These are phyloP conservation scores for Candida maesae DNA, from an alignment of 805 yeast genomes.

Conservation along the genomic window DNA sequence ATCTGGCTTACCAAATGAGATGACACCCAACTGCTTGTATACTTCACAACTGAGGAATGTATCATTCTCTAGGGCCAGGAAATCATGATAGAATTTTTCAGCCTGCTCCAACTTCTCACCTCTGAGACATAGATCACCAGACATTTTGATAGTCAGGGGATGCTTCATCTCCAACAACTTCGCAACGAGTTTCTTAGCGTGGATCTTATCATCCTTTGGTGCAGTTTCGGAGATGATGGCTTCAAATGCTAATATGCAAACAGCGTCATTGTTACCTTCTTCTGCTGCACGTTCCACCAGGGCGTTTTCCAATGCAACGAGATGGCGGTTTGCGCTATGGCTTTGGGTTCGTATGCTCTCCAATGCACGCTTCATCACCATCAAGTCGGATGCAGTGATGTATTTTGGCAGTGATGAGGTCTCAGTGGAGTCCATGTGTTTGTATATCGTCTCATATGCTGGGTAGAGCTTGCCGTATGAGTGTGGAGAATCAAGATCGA, in stretches of 20 bases:
- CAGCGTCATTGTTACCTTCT: constrained; percentile 76
- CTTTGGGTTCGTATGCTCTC: constrained; percentile 58
- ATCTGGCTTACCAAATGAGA: constrained; percentile 53
- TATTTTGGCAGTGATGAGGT: constrained; percentile 37
- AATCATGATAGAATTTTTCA: constrained; percentile 52
- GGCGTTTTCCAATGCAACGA: constrained; percentile 62
- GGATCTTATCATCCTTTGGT: constrained; percentile 48
- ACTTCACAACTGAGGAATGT: constrained; percentile 69
- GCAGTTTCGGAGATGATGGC: constrained; percentile 42
- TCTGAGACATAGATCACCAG: constrained; percentile 70
- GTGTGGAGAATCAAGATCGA: constrained; percentile 61
- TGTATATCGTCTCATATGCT: constrained; percentile 48
- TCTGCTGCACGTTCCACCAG: constrained; percentile 83
- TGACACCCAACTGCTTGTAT: constrained; percentile 59
- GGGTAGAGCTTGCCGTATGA: constrained; percentile 52
- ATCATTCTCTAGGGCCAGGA: constrained; percentile 51
- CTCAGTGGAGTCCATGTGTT: constrained; percentile 35
- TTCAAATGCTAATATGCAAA: constrained; percentile 67
- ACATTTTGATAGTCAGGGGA: constrained; percentile 71
- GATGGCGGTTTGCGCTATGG: constrained; percentile 51
- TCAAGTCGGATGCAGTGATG: constrained; percentile 53
- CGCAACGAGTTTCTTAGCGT: constrained; percentile 60
- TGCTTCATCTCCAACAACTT: constrained; percentile 57
- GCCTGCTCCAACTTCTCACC: constrained; percentile 51
- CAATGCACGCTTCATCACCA: constrained; percentile 64